A percentile compares a stretch with the other conserved stretches of the same genome.
Evolutionary conservation across 768 basidiomycete species (phyloP).

Genomic region (Basidioascus undulatus): DNA sequence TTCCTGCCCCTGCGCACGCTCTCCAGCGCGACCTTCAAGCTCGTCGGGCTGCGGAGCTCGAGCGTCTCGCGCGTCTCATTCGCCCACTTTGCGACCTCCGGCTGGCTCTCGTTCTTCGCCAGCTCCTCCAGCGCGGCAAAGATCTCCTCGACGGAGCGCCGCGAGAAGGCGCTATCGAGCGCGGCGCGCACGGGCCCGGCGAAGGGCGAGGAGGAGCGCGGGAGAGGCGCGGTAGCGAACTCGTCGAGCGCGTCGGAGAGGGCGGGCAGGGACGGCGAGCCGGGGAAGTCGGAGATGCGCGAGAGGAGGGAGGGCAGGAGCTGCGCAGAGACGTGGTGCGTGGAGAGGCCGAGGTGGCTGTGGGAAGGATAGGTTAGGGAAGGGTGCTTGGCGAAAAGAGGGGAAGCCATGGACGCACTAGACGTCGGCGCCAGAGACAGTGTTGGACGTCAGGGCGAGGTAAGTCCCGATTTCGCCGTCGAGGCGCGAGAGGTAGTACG

Average conservation of each 20-base stretch:
- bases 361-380: not conserved
- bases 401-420: slow-evolving; percentile 27
- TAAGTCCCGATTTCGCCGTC: slow-evolving; percentile 91
- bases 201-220: slow-evolving; percentile 10
- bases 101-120: slow-evolving; percentile 20
- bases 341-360: slow-evolving; percentile 80
- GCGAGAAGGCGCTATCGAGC: slow-evolving; percentile 53
- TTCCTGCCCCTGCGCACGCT: slow-evolving; percentile 48
- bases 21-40: slow-evolving; percentile 64
- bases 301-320: slow-evolving; percentile 46
- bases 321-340: slow-evolving; percentile 66
- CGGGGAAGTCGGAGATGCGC: slow-evolving; percentile 30
- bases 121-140: slow-evolving; percentile 28
- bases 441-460: slow-evolving; percentile 57
- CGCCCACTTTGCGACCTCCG: slow-evolving; percentile 46
- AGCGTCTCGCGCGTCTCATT: slow-evolving; percentile 36
- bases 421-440: slow-evolving; percentile 49
- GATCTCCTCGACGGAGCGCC: slow-evolving; percentile 47
- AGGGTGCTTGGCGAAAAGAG: no score
- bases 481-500: slow-evolving; percentile 61
- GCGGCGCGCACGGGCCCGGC: slow-evolving; percentile 43
- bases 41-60: slow-evolving; percentile 60
- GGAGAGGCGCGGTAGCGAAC: slow-evolving; percentile 26
- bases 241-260: slow-evolving; percentile 36
- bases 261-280: slow-evolving; percentile 15